A percentile compares a stretch with the other conserved stretches of the same genome.
Conservation (phyloP, 192 early-diverging fungal genomes). For the Funneliformis geosporum region DNA sequence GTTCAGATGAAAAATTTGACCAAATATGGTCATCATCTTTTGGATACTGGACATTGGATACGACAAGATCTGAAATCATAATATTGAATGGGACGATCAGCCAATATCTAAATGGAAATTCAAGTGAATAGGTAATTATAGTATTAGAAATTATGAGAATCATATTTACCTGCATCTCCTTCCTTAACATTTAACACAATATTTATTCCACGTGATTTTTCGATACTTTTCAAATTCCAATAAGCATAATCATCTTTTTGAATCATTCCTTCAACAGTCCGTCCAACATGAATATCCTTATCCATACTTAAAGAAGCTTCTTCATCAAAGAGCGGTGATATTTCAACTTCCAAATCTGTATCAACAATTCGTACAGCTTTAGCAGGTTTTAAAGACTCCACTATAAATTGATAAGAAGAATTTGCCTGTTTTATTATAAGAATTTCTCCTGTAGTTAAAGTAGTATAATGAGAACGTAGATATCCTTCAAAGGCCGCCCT, state of each 20-base stretch:
- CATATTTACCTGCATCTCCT: slow-evolving; percentile 24
- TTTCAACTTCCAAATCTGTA: slow-evolving; percentile 81
- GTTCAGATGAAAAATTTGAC: slow-evolving; percentile 44
- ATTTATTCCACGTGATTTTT: slow-evolving; percentile 33
- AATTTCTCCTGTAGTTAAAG: slow-evolving; percentile 67
- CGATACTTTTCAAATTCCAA: slow-evolving; percentile 36
- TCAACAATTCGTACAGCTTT: slow-evolving; percentile 71
- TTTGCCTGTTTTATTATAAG: slow-evolving; percentile 56
- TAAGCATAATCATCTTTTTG: slow-evolving; percentile 30
- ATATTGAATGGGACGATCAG: slow-evolving; percentile 8
- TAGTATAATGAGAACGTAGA: slow-evolving; percentile 66
- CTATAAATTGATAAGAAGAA: slow-evolving; percentile 53
- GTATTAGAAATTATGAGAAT: neutral
- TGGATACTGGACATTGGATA: slow-evolving; percentile 36
- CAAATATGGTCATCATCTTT: slow-evolving; percentile 48
- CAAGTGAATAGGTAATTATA: neutral
- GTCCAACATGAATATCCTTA: slow-evolving; percentile 28
- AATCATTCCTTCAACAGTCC: slow-evolving; percentile 34
- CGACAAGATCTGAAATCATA: slow-evolving; percentile 45
- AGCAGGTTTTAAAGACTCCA: slow-evolving; percentile 66
- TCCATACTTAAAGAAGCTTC: neutral
- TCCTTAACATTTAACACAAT: slow-evolving; percentile 17
- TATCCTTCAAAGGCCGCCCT: slow-evolving; percentile 68
- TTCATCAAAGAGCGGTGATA: slow-evolving; percentile 52
- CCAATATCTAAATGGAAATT: slow-evolving; percentile 6